Evolutionary conservation across 768 basidiomycete genomes (phyloP).

Genomic region (Boletus huronensis): DNA sequence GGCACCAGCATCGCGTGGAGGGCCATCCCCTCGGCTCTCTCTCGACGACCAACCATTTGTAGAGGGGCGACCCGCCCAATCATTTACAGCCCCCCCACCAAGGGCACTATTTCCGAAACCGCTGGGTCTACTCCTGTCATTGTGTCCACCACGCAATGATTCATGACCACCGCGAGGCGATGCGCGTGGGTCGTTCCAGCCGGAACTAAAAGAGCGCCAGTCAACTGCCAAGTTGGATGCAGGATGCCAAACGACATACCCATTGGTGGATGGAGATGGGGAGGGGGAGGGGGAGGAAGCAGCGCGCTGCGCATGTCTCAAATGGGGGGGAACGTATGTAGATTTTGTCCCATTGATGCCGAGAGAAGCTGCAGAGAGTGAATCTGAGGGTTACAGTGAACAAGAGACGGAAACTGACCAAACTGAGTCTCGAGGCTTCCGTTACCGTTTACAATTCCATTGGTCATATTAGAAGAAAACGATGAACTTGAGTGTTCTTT

Average conservation of each 20-base stretch:
- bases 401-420: conserved; percentile 41
- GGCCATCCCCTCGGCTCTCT: conserved; percentile 33
- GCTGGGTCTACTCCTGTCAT: conserved; percentile 34
- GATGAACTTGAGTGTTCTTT: conserved; percentile 30
- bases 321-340: conserved; percentile 85
- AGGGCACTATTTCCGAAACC: conserved; percentile 41
- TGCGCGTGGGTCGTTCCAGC: conserved; percentile 73
- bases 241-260: conserved; percentile 40
- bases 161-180: conserved; percentile 54
- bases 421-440: conserved; percentile 73
- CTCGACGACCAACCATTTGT: conserved; percentile 37
- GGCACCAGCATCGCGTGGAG: conserved; percentile 45
- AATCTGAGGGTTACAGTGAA: neutral
- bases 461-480: conserved; percentile 69
- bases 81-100: conserved; percentile 27
- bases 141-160: conserved; percentile 41
- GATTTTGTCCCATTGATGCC: conserved; percentile 66
- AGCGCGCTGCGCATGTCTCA: conserved; percentile 85
- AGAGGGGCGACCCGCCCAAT: conserved; percentile 42
- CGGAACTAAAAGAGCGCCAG: conserved; percentile 44
- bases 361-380: conserved; percentile 55
- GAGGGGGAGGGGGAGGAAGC: conserved; percentile 47
- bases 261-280: conserved; percentile 38
- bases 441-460: conserved; percentile 83
- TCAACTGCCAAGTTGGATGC: conserved; percentile 15